phyloP scores from a whole-genome alignment of 2,329 filamentous ascomycete genomes.

The Thelonectria rubi region DNA sequence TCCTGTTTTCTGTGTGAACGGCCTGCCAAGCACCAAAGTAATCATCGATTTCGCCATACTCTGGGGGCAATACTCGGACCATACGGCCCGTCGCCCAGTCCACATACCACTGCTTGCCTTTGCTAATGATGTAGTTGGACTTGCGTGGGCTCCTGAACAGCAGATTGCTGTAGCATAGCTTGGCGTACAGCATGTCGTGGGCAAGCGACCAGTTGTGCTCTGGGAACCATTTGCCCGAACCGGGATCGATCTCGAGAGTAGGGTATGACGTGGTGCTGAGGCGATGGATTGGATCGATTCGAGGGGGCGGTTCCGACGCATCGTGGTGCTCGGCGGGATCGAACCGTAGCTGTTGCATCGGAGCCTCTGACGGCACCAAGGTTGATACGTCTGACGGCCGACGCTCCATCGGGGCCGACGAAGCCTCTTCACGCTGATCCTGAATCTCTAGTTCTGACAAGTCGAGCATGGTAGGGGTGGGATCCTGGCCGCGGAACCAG shows the following conservation, averaged over 20 bases:
- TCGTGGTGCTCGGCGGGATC: constrained; percentile 30
- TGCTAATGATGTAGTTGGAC: constrained; percentile 64
- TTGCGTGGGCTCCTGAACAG: constrained; percentile 66
- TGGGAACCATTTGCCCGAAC: constrained; percentile 66
- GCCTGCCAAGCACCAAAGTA: constrained; percentile 60
- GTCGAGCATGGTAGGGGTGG: constrained; percentile 40
- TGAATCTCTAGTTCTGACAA: constrained; percentile 37
- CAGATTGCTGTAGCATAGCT: constrained; percentile 67
- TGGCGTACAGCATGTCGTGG: constrained; percentile 68
- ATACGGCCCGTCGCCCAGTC: constrained; percentile 67
- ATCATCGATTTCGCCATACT: constrained; percentile 62
- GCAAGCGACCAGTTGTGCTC: constrained; percentile 63
- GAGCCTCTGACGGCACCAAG: constrained; percentile 31
- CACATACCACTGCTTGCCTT: constrained; percentile 67
- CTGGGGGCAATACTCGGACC: constrained; percentile 62
- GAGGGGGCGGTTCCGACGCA: constrained; percentile 38
- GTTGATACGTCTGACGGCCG: constrained; percentile 27
- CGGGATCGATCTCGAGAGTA: constrained; percentile 56
- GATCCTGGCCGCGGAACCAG: constrained; percentile 56
- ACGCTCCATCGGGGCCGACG: constrained; percentile 32
- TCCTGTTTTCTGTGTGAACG: constrained; percentile 59
- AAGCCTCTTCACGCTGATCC: constrained; percentile 34
- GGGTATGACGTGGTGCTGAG: constrained; percentile 57
- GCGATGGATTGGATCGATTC: constrained; percentile 48
- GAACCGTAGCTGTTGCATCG: constrained; percentile 35